Conservation (phyloP, 108 stramenopile genomes). For the Cylindrotheca closterium region DNA sequence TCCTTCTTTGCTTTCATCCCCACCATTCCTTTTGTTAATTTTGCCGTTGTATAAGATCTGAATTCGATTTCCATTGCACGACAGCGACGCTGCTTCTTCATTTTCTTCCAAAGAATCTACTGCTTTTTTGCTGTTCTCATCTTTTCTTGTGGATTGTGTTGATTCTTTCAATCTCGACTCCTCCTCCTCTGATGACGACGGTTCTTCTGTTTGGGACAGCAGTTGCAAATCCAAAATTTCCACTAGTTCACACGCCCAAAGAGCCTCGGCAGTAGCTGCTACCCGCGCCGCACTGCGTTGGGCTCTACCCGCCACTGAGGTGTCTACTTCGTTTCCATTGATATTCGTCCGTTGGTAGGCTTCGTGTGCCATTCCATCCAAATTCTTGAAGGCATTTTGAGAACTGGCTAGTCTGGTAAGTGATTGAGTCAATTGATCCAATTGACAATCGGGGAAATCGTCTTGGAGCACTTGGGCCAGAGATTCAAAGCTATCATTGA, state of each 20-base stretch:
- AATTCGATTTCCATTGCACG: no score
- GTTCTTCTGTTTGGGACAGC: slow-evolving; percentile 11
- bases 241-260: slow-evolving; percentile 76
- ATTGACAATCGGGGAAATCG: neutral
- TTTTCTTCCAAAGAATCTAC: no score
- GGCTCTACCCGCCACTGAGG: slow-evolving; percentile 66
- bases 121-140: neutral
- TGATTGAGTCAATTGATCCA: slow-evolving; percentile 29
- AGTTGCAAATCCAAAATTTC: slow-evolving; percentile 43
- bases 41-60: no score
- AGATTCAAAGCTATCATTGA: slow-evolving; percentile 3
- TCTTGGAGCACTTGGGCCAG: slow-evolving; percentile 23
- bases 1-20: no score
- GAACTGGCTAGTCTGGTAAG: slow-evolving; percentile 55
- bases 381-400: slow-evolving; percentile 67
- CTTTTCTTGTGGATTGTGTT: slow-evolving; percentile 28
- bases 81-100: no score
- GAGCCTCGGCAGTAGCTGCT: slow-evolving; percentile 66
- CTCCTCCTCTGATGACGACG: slow-evolving; percentile 50
- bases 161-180: slow-evolving; percentile 44
- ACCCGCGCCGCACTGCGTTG: slow-evolving; percentile 67
- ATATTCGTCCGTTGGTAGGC: slow-evolving; percentile 80
- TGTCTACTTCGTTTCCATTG: slow-evolving; percentile 32
- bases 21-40: no score
- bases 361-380: slow-evolving; percentile 83